These are phyloP conservation scores for Aspergillus latus DNA, from an alignment of 2,329 filamentous ascomycete genomes.

Conservation along the genomic window DNA sequence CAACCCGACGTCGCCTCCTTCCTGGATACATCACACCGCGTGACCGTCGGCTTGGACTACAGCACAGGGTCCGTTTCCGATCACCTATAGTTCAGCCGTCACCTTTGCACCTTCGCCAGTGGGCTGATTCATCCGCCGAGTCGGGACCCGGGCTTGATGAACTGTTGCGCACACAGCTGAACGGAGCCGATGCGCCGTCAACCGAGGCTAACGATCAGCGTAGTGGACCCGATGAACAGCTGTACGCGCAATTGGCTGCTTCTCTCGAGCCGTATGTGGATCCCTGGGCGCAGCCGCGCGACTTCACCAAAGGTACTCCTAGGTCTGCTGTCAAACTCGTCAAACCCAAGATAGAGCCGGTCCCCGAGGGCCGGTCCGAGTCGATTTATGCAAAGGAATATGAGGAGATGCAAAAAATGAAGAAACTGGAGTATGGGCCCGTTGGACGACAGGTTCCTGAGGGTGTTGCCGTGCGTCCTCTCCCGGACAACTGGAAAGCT, in stretches of 20 bases:
- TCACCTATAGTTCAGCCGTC: not conserved
- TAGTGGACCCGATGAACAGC: not conserved
- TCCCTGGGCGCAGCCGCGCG: conserved; percentile 24
- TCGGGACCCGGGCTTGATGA: not conserved
- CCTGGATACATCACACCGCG: not conserved
- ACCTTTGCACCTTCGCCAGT: not conserved
- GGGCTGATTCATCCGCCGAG: not conserved
- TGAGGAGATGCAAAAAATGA: conserved; percentile 27
- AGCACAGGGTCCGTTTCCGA: not conserved
- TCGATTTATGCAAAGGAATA: conserved; percentile 33
- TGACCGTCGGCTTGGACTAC: not conserved
- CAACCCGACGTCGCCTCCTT: not conserved
- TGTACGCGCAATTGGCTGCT: not conserved
- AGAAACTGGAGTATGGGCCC: conserved; percentile 21
- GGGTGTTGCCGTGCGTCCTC: conserved; percentile 36
- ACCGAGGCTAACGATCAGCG: not conserved
- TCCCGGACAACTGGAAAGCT: conserved; percentile 39
- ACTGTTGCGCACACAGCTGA: not conserved
- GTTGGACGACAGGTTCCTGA: conserved; percentile 13
- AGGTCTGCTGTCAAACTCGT: conserved; percentile 35
- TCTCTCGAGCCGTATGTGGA: conserved; percentile 13
- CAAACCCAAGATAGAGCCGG: conserved; percentile 18
- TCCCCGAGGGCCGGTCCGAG: conserved; percentile 30
- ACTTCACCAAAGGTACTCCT: conserved; percentile 24
- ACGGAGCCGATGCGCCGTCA: not conserved